These are phyloP conservation scores for Williopsis jadinii DNA, from an alignment of 1,139 yeast species.

Conservation along the genomic window DNA sequence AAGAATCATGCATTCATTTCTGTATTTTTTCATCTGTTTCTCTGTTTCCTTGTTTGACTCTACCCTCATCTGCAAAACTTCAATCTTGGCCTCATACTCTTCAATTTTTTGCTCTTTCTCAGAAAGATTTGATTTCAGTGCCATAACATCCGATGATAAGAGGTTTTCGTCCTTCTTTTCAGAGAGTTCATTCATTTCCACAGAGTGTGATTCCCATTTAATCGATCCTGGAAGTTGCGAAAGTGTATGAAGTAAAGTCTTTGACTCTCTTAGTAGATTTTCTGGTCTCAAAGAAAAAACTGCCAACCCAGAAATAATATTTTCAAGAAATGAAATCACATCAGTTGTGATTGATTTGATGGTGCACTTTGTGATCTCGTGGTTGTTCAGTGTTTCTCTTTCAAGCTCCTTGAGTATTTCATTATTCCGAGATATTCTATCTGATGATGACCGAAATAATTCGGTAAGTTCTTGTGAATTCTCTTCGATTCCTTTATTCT, in stretches of 20 bases:
- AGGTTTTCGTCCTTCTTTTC: no score
- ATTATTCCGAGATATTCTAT: no score
- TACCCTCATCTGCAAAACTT: conserved; percentile 36
- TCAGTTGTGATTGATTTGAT: background rate
- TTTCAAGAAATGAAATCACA: background rate
- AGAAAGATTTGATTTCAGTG: background rate
- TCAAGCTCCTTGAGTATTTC: background rate
- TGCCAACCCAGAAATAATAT: background rate
- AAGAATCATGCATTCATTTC: conserved; percentile 6
- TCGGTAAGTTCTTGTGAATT: no score
- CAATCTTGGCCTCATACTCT: conserved; percentile 32
- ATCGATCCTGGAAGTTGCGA: no score
- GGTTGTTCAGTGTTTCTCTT: background rate
- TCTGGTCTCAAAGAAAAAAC: no score
- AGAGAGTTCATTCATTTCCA: no score
- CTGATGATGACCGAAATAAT: no score
- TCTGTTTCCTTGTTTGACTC: conserved; percentile 12
- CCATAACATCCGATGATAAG: no score
- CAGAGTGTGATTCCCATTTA: no score
- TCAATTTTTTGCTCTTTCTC: conserved; percentile 13
- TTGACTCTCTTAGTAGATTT: no score
- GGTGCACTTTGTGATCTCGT: conserved; percentile 2
- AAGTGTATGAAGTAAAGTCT: no score
- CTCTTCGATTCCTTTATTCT: no score
- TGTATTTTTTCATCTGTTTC: conserved; percentile 9